Percentiles rank a stretch among this genome's conserved stretches.
These are phyloP conservation scores for Tricholoma bakamatsutake DNA, from an alignment of 768 basidiomycete species.

Conservation along the genomic window DNA sequence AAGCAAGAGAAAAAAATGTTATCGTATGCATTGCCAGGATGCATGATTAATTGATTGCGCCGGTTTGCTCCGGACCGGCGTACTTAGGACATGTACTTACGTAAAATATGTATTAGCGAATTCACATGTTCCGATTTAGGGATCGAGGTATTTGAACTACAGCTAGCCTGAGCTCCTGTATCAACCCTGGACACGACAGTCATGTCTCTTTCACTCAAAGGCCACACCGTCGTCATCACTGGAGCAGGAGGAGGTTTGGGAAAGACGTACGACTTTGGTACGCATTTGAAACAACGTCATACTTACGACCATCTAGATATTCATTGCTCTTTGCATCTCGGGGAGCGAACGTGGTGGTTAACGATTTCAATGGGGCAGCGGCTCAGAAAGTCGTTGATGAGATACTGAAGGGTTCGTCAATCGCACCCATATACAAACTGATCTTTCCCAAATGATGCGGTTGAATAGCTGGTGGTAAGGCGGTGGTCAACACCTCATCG, in stretches of 20 bases:
- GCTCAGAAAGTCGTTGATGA: conserved; percentile 92
- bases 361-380: conserved; percentile 84
- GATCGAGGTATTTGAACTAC: neutral
- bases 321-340: conserved; percentile 87
- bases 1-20: no score
- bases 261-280: conserved; percentile 55
- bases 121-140: conserved; percentile 1
- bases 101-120: conserved; percentile 13
- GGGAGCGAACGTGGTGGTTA: conserved; percentile 92
- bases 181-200: neutral
- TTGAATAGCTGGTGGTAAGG: conserved; percentile 76
- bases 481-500: conserved; percentile 80
- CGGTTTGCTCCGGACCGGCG: neutral
- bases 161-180: neutral
- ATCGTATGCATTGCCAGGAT: no score
- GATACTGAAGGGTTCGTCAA: conserved; percentile 64
- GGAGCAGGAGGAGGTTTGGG: conserved; percentile 96
- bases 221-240: conserved; percentile 90
- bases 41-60: no score
- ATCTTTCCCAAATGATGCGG: conserved; percentile 1
- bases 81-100: neutral
- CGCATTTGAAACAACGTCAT: conserved; percentile 5
- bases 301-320: conserved; percentile 49
- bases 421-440: neutral
- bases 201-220: conserved; percentile 72